Conservation (phyloP, 331 rosid species). For the Quercus phellos region DNA sequence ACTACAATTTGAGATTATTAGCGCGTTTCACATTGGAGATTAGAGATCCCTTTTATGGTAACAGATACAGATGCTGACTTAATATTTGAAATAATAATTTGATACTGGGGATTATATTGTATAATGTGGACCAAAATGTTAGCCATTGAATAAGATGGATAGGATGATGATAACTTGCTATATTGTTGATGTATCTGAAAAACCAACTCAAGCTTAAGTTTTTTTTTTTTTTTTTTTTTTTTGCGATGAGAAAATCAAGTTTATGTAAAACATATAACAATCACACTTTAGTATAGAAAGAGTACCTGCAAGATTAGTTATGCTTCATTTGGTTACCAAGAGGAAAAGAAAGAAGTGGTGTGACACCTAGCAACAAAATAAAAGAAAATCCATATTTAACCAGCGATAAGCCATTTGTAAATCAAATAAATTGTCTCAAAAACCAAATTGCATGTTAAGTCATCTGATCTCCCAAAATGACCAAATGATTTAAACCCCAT, state of each 20-base stretch:
- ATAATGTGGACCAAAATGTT: background rate
- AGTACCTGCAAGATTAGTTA: background rate
- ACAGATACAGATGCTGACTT: background rate
- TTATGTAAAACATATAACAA: background rate
- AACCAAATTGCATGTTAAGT: no score
- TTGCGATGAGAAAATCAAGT: background rate
- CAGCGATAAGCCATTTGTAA: no score
- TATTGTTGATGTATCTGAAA: background rate
- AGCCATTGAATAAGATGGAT: background rate
- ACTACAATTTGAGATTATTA: background rate
- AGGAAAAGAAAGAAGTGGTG: background rate
- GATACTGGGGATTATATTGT: background rate
- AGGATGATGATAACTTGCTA: background rate
- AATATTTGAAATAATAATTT: background rate
- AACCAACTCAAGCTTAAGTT: background rate
- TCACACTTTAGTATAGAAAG: background rate
- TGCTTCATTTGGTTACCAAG: background rate
- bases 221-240: no score
- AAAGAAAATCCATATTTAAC: no score
- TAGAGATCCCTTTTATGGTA: background rate
- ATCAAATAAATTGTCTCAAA: no score
- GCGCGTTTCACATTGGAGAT: background rate
- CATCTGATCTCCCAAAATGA: no score
- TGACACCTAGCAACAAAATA: no score
- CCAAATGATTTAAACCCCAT: no score